Conservation (phyloP, 345 rosid species). For the Murraya paniculata region DNA sequence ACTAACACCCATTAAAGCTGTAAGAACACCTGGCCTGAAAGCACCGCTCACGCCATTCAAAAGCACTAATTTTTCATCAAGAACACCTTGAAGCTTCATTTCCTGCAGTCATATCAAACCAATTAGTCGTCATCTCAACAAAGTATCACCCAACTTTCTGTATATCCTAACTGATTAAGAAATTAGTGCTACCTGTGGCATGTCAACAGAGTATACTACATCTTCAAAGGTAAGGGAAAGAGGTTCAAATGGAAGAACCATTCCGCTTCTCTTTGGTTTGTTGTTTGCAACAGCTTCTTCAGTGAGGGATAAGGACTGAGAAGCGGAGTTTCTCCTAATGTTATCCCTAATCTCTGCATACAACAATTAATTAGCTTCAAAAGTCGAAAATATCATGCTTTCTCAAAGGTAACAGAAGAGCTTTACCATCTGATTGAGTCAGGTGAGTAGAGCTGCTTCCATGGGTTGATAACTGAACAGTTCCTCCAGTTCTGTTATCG, state of each 20-base stretch:
- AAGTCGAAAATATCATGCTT: not conserved
- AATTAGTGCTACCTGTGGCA: conserved; percentile 40
- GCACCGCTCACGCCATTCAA: conserved; percentile 77
- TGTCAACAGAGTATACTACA: conserved; percentile 39
- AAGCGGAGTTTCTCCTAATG: not conserved
- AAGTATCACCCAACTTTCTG: not conserved
- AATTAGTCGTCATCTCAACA: not conserved
- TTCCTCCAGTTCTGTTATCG: not conserved
- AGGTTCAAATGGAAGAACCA: conserved; percentile 48
- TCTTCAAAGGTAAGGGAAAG: conserved; percentile 39
- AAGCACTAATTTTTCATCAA: conserved; percentile 58
- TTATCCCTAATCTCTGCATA: not conserved
- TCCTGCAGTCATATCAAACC: conserved; percentile 27
- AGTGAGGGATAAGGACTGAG: not conserved
- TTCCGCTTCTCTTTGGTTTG: conserved; percentile 31
- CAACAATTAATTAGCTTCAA: not conserved
- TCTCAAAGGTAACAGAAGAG: not conserved
- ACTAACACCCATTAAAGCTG: conserved; percentile 76
- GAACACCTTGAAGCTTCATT: conserved; percentile 61
- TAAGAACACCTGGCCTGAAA: conserved; percentile 81
- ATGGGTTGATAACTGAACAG: not conserved
- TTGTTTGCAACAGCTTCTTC: not conserved
- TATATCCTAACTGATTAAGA: not conserved
- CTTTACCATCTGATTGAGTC: not conserved
- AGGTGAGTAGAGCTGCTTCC: not conserved